Evolutionary conservation across 352 stramenopile genomes (phyloP), one percentile per base, ranked within the genome.

Genomic region (Thraustochytrium aureum): DNA sequence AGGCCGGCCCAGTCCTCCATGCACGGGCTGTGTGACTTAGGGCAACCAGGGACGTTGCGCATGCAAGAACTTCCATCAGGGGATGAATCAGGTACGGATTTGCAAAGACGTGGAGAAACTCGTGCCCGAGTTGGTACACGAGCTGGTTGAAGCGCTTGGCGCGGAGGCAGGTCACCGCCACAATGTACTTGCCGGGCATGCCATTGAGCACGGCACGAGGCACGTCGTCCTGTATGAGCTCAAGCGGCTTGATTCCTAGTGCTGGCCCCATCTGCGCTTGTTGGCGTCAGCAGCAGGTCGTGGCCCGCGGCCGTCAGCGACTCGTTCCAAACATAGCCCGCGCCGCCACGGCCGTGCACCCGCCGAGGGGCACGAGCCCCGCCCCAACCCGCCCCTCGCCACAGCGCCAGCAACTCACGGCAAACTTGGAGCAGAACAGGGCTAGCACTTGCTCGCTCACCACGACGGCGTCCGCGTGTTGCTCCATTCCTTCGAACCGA

Each of bases 101-200:
- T 17, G 67, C 33, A 32, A 79, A 79, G 0, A 79, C 69, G 41
- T 79, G 69, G 17, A 33, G 22, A 20, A 79, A 39, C 56, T 79
- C 69, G 41, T 79, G 69, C 50, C 37, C 69, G 1, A 79, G 33
- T 39, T 79, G 69, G 59, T 79, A 79, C 20, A 79, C 69, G 17
- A 79, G 59, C 56, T 79, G 69, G 30, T 79, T 79, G 39, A 79
- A 73, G n/a, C 69, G n/a, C 38, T 52, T 72, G 12, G 69, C 30
- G 5, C 69, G 33, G 5, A 79, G 43, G 56, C 69, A 79, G 20
- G 69, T 79, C 4, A 79, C 20, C 38, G 69, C 69, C 2, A 79
- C 69, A 20, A 17, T 20, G 43, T 79, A 79, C 10, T n/a, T 10
- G n/a, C 3, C 50, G 3, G 69, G 69, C 50, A 79, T 26, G 3